phyloP scores from a whole-genome alignment of 176 grass and related monocot genomes.

The Oropetium thomaeum region DNA sequence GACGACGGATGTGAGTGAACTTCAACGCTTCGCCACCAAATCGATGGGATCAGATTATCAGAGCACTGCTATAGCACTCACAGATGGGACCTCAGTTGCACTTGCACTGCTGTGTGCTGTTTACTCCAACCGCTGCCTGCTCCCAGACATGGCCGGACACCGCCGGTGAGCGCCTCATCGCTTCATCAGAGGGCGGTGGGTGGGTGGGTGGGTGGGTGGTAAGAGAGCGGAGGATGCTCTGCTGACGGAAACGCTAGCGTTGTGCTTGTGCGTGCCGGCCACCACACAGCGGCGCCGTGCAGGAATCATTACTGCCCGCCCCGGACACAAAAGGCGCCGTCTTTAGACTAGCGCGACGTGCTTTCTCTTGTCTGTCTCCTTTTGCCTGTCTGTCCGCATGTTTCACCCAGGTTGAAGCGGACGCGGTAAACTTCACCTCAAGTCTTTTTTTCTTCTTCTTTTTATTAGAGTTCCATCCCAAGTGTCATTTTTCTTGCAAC shows the following conservation, averaged over 20 bases:
- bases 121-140: neutral
- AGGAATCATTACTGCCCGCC: constrained; percentile 36
- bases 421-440: neutral
- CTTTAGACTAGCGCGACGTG: neutral
- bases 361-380: neutral
- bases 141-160: neutral
- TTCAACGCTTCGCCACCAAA: neutral
- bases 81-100: neutral
- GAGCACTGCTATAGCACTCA: neutral
- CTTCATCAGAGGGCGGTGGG: neutral
- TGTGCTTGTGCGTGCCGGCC: neutral
- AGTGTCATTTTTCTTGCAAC: neutral
- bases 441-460: neutral
- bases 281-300: constrained; percentile 19
- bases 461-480: neutral
- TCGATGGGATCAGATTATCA: neutral
- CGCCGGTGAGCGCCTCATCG: neutral
- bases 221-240: neutral
- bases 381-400: neutral
- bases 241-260: neutral
- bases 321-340: neutral
- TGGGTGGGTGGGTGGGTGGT: too few species aligned
- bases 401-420: neutral
- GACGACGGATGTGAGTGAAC: neutral
- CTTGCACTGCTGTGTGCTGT: too few species aligned